A percentile compares a stretch with the other conserved stretches of the same genome.
These are phyloP conservation scores for Fusarium sp. DNA, from an alignment of 2,329 filamentous ascomycete genomes.

Conservation along the genomic window DNA sequence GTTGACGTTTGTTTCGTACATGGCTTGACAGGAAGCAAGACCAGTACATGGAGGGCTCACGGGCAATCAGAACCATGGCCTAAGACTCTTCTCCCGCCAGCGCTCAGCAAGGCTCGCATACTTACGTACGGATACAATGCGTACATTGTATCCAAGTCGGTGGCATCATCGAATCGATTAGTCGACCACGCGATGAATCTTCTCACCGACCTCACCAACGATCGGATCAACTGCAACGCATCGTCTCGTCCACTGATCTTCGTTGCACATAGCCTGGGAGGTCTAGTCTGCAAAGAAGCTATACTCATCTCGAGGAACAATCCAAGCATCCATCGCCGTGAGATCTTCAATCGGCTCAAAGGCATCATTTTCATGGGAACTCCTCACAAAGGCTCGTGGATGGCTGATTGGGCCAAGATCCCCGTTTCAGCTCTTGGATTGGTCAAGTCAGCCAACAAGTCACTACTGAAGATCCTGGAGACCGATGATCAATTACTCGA, in stretches of 20 bases:
- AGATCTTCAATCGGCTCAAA: constrained; percentile 46
- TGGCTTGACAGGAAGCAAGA: constrained; percentile 57
- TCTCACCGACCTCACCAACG: constrained; percentile 46
- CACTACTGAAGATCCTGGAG: constrained; percentile 49
- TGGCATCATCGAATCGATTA: constrained; percentile 47
- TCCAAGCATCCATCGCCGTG: constrained; percentile 49
- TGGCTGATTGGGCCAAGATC: constrained; percentile 54
- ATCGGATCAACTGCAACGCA: constrained; percentile 43
- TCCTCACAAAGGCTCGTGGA: constrained; percentile 55
- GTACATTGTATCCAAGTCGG: constrained; percentile 40
- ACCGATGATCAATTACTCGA: constrained; percentile 48
- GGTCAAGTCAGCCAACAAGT: constrained; percentile 52
- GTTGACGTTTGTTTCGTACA: constrained; percentile 57
- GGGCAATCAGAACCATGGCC: constrained; percentile 54
- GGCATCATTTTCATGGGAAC: constrained; percentile 58
- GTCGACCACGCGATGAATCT: constrained; percentile 52
- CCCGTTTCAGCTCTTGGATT: constrained; percentile 49
- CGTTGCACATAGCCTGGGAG: constrained; percentile 57
- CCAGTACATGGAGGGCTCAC: constrained; percentile 56
- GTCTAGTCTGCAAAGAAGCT: constrained; percentile 57
- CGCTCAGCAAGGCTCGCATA: constrained; percentile 53
- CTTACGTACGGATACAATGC: constrained; percentile 60
- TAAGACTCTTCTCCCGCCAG: constrained; percentile 50
- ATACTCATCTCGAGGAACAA: constrained; percentile 53
- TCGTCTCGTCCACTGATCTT: constrained; percentile 52